A percentile compares a stretch with the other conserved stretches of the same genome.
Evolutionary conservation across 345 rosid species (phyloP).

Genomic region (Eutrema japonicum): DNA sequence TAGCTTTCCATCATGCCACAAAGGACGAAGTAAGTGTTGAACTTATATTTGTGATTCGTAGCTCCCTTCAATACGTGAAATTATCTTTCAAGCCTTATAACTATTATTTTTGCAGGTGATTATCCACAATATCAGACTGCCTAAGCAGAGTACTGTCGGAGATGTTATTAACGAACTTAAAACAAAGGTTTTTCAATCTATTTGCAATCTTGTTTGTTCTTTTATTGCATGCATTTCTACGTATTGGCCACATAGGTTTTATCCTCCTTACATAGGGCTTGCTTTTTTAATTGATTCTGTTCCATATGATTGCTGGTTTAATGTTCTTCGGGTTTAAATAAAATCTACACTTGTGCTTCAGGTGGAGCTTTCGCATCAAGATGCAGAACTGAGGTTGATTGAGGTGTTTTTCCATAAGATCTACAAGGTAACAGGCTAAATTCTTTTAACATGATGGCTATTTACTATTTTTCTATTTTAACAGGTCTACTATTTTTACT

Average conservation of each 20-base stretch:
- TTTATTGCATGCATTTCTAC: conserved; percentile 19
- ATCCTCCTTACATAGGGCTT: conserved; percentile 13
- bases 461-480: too few relatives aligned
- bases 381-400: conserved; percentile 90
- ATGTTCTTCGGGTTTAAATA: conserved; percentile 6
- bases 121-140: conserved; percentile 85
- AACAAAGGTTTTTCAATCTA: conserved; percentile 62
- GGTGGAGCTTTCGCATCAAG: conserved; percentile 91
- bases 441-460: conserved; percentile 10
- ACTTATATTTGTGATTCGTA: conserved; percentile 18
- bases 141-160: conserved; percentile 93
- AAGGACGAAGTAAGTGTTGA: conserved; percentile 75
- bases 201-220: conserved; percentile 18
- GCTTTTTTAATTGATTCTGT: conserved; percentile 7
- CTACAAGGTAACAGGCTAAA: conserved; percentile 69
- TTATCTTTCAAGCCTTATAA: conserved; percentile 23
- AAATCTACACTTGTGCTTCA: conserved; percentile 46
- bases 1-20: conserved; percentile 79
- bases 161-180: conserved; percentile 91
- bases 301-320: conserved; percentile 17
- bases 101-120: conserved; percentile 55
- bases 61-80: background rate
- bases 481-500: too few relatives aligned
- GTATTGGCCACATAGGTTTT: conserved; percentile 2
- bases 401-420: conserved; percentile 97